Conservation (phyloP, 2,329 filamentous ascomycete species). For the Rasamsonia emersonii region DNA sequence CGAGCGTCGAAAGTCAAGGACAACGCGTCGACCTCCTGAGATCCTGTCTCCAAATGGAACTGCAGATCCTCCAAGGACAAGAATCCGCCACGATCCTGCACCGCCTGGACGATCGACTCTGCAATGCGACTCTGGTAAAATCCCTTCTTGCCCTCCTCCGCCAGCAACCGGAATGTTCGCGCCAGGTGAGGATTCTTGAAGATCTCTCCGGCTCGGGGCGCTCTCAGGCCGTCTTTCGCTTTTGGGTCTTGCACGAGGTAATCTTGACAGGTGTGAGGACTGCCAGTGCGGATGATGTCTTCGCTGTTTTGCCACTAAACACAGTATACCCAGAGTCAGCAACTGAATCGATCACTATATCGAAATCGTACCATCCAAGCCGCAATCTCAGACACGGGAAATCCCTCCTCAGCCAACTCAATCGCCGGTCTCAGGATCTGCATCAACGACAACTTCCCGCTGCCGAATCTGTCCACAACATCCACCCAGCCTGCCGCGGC, state of each 20-base stretch:
- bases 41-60: slow-evolving; percentile 63
- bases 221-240: slow-evolving; percentile 59
- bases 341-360: neutral
- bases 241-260: slow-evolving; percentile 71
- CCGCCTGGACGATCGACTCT: slow-evolving; percentile 68
- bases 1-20: slow-evolving; percentile 69
- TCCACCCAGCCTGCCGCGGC: slow-evolving; percentile 92
- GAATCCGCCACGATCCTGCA: slow-evolving; percentile 65
- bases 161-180: slow-evolving; percentile 70
- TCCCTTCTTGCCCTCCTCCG: slow-evolving; percentile 70
- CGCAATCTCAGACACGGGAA: slow-evolving; percentile 75
- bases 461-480: slow-evolving; percentile 77
- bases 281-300: slow-evolving; percentile 48
- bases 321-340: neutral
- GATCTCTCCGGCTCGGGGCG: slow-evolving; percentile 73
- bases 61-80: slow-evolving; percentile 71
- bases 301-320: slow-evolving; percentile 65
- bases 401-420: slow-evolving; percentile 76
- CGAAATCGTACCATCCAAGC: slow-evolving; percentile 52
- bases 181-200: slow-evolving; percentile 78
- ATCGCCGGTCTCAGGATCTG: slow-evolving; percentile 78
- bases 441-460: slow-evolving; percentile 66
- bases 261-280: slow-evolving; percentile 78
- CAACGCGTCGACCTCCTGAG: slow-evolving; percentile 71
- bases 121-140: slow-evolving; percentile 85